phyloP scores from a whole-genome alignment of 352 stramenopile genomes.

The Pythium sukuiense region DNA sequence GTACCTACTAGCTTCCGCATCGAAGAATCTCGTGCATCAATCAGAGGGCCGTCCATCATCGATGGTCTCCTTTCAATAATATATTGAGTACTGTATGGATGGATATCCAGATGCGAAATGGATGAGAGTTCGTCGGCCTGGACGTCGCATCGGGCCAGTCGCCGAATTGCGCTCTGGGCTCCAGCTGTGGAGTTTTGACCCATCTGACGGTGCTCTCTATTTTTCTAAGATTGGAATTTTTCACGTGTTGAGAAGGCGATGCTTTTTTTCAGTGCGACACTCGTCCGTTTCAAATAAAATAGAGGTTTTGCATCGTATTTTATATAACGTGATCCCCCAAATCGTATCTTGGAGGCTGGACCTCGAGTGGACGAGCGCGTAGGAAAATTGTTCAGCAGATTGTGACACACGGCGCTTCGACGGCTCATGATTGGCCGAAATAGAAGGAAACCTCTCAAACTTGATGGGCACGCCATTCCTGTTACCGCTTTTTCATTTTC shows the following conservation, averaged over 20 bases:
- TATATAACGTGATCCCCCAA: not conserved
- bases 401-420: conserved; percentile 13
- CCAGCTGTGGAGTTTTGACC: not conserved
- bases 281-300: not conserved
- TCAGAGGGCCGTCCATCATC: not conserved
- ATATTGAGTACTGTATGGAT: not conserved
- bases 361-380: not conserved
- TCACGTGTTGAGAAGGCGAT: not conserved
- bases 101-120: not conserved
- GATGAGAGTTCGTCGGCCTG: not conserved
- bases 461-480: not conserved
- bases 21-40: not conserved
- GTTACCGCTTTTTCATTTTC: conserved; percentile 15
- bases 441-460: conserved; percentile 10
- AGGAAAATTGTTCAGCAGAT: conserved; percentile 14
- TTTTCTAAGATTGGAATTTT: not conserved
- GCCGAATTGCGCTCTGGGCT: not conserved
- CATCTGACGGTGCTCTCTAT: conserved; percentile 1
- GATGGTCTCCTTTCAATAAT: not conserved
- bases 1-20: not conserved
- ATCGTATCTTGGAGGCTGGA: not conserved
- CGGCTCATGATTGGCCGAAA: conserved; percentile 14
- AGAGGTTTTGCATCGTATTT: conserved; percentile 8
- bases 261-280: not conserved
- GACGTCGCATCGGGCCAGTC: not conserved